These are phyloP conservation scores for Talaromyces sp. DNA, from an alignment of 2,329 filamentous ascomycete species.

Conservation along the genomic window DNA sequence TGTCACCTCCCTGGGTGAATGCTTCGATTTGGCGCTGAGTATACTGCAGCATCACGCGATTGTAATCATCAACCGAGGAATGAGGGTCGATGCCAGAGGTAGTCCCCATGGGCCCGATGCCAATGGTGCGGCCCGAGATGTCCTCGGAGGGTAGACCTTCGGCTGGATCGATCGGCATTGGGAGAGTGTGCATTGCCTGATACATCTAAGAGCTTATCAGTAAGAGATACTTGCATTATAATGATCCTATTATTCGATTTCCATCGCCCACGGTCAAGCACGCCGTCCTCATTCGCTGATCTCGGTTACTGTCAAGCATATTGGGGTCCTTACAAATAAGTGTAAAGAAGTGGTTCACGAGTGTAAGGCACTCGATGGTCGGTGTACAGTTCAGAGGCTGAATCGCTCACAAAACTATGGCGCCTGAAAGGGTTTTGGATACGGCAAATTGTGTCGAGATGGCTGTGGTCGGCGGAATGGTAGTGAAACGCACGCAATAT, in stretches of 20 bases:
- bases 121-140: background rate
- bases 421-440: background rate
- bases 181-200: conserved; percentile 6
- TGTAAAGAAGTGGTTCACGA: background rate
- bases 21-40: conserved; percentile 37
- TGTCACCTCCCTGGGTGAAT: conserved; percentile 25
- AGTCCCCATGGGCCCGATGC: background rate
- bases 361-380: background rate
- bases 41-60: conserved; percentile 38
- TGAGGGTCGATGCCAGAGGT: background rate
- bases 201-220: conserved; percentile 9
- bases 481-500: background rate
- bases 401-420: background rate
- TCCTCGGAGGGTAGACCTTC: conserved; percentile 13
- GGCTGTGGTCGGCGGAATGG: background rate
- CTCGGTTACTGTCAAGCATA: background rate
- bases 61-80: conserved; percentile 37
- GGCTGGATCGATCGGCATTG: conserved; percentile 9
- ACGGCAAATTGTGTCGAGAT: background rate
- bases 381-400: background rate
- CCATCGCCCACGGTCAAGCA: background rate
- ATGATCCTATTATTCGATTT: background rate
- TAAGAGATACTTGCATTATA: background rate
- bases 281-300: background rate
- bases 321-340: background rate